Conservation (phyloP, 257 asterid species). For the Penstemon newberryi region DNA sequence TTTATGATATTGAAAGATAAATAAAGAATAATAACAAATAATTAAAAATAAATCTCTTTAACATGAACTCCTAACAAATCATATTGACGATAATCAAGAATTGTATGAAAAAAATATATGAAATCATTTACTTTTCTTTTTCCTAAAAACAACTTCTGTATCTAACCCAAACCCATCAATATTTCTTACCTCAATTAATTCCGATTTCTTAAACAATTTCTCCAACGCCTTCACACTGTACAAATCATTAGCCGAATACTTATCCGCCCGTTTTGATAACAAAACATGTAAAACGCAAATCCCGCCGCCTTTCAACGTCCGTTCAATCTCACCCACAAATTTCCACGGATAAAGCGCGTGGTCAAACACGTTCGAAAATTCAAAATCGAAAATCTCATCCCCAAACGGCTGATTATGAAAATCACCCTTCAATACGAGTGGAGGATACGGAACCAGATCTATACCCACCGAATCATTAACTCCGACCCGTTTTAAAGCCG, state of each 20-base stretch:
- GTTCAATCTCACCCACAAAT: constrained; percentile 81
- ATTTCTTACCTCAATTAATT: constrained; percentile 52
- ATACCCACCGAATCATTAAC: constrained; percentile 70
- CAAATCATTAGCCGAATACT: constrained; percentile 88
- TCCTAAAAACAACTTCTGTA: constrained; percentile 80
- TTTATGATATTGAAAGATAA: constrained; percentile 5
- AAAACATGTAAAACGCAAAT: constrained; percentile 83
- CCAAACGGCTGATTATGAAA: constrained; percentile 82
- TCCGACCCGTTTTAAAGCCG: constrained; percentile 70
- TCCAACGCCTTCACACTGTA: constrained; percentile 72
- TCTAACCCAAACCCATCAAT: constrained; percentile 91
- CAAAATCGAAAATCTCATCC: constrained; percentile 66
- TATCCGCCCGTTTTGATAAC: constrained; percentile 64
- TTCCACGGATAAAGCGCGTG: constrained; percentile 87
- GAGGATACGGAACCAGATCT: constrained; percentile 88
- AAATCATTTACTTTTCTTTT: constrained; percentile 27
- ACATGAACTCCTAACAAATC: not conserved
- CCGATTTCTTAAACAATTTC: constrained; percentile 65
- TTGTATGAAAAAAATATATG: not conserved
- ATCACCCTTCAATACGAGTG: constrained; percentile 84
- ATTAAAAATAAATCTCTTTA: constrained; percentile 2
- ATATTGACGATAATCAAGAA: not conserved
- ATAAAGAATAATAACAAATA: constrained; percentile 18
- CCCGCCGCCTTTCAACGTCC: constrained; percentile 74
- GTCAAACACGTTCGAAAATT: constrained; percentile 91